These are phyloP conservation scores for Talaromyces marneffei DNA, from an alignment of 2,329 filamentous ascomycete genomes.

Conservation along the genomic window DNA sequence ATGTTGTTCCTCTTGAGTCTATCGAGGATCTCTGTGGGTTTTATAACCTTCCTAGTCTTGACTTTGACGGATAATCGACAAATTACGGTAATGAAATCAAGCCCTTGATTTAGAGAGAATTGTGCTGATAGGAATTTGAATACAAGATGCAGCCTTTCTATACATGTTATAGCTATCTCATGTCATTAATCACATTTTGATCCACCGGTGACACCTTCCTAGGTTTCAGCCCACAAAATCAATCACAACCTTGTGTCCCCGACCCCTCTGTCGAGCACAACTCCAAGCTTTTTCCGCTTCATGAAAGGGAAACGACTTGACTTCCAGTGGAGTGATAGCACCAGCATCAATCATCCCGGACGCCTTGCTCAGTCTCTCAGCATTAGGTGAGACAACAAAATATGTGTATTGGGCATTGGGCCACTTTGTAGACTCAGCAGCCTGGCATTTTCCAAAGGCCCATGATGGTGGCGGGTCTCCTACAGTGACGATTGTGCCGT, in stretches of 20 bases:
- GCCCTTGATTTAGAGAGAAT: neutral
- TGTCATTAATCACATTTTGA: neutral
- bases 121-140: neutral
- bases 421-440: neutral
- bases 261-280: neutral
- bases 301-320: neutral
- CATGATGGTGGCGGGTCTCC: slow-evolving; percentile 20
- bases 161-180: neutral
- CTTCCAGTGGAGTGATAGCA: neutral
- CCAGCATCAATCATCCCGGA: neutral
- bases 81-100: neutral
- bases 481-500: slow-evolving; percentile 32
- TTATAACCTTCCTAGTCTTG: slow-evolving; percentile 12
- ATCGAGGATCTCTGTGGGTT: slow-evolving; percentile 20
- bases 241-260: neutral
- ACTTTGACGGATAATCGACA: neutral
- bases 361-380: neutral
- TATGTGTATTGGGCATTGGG: slow-evolving; percentile 1
- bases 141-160: neutral
- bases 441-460: neutral
- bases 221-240: neutral
- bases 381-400: neutral
- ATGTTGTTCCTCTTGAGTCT: slow-evolving; percentile 14
- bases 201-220: neutral
- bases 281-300: neutral